Percentiles rank a stretch among this genome's conserved stretches.
These are phyloP conservation scores for Amanita fuliginea DNA, from an alignment of 768 basidiomycete genomes.

Conservation along the genomic window DNA sequence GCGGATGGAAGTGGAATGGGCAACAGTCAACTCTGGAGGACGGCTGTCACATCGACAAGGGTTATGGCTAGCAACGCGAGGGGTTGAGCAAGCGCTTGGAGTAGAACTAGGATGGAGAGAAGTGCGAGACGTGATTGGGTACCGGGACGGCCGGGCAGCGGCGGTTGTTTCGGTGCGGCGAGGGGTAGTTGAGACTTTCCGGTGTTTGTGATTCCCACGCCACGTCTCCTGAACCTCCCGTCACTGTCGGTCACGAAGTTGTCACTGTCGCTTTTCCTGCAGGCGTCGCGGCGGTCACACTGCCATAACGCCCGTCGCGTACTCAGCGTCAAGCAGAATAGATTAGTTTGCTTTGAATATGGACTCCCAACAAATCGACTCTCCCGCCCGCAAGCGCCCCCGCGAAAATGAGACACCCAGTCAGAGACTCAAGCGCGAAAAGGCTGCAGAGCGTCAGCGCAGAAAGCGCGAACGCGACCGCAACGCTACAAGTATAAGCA, in stretches of 20 bases:
- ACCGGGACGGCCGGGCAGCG: conserved; percentile 27
- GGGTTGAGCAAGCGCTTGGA: conserved; percentile 33
- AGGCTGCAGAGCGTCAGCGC: conserved; percentile 78
- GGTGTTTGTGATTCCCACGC: conserved; percentile 3
- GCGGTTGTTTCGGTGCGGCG: conserved; percentile 27
- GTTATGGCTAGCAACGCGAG: conserved; percentile 27
- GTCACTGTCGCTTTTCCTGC: conserved; percentile 28
- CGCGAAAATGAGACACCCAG: conserved; percentile 66
- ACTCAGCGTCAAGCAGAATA: conserved; percentile 5
- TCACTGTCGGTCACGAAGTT: conserved; percentile 39
- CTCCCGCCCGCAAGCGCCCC: conserved; percentile 36
- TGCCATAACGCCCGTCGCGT: conserved; percentile 22
- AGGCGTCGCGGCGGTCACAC: conserved; percentile 33
- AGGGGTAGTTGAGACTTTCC: conserved; percentile 25
- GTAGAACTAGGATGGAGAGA: conserved; percentile 10
- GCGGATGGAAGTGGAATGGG: conserved; percentile 56
- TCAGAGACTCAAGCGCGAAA: conserved; percentile 71
- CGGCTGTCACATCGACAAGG: conserved; percentile 26
- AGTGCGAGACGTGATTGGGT: conserved; percentile 27
- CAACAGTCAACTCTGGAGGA: conserved; percentile 26
- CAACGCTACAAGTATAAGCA: conserved; percentile 26
- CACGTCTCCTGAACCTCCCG: conserved; percentile 23
- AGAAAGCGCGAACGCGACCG: conserved; percentile 69
- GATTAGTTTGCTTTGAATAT: conserved; percentile 7
- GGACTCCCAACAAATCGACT: conserved; percentile 10